Percentiles rank a stretch among this genome's conserved stretches.
These are phyloP conservation scores for Mycogone perniciosa DNA, from an alignment of 2,329 filamentous ascomycete genomes.

Conservation along the genomic window DNA sequence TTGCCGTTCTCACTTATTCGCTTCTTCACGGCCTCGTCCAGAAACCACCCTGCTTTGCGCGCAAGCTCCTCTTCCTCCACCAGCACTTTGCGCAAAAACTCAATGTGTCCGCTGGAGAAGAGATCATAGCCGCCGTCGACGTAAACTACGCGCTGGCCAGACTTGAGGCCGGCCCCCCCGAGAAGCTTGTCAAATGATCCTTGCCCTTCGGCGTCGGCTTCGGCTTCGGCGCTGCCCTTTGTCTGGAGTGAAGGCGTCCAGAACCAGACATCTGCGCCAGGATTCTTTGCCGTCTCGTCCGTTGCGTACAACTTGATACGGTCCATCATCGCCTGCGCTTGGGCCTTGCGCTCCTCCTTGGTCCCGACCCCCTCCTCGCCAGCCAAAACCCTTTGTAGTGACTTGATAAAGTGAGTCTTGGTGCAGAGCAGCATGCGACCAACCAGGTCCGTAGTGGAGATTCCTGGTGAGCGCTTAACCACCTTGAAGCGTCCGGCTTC, in stretches of 20 bases:
- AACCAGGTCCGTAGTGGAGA: constrained; percentile 96
- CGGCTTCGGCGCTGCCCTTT: constrained; percentile 34
- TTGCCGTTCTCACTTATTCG: constrained; percentile 52
- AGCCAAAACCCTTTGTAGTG: constrained; percentile 59
- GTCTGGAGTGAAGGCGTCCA: constrained; percentile 57
- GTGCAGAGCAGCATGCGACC: constrained; percentile 96
- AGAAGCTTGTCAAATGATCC: constrained; percentile 64
- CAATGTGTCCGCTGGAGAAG: constrained; percentile 94
- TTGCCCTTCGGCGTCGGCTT: constrained; percentile 44
- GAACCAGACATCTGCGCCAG: constrained; percentile 79
- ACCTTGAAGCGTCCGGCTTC: constrained; percentile 90
- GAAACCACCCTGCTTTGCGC: constrained; percentile 65
- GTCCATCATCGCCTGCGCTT: constrained; percentile 64
- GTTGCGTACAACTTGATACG: constrained; percentile 82
- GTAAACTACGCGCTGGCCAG: constrained; percentile 82
- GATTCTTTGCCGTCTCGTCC: constrained; percentile 70
- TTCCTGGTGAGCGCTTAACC: constrained; percentile 91
- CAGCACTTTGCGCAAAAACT: constrained; percentile 77
- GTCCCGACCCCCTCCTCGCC: constrained; percentile 69
- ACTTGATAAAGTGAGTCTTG: constrained; percentile 86
- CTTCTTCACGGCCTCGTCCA: constrained; percentile 55
- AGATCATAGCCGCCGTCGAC: constrained; percentile 96
- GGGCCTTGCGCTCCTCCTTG: constrained; percentile 56
- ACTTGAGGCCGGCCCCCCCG: constrained; percentile 61
- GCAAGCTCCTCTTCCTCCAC: constrained; percentile 66